Evolutionary conservation across 108 stramenopile species (phyloP).

Genomic region (Fistulifera solaris): DNA sequence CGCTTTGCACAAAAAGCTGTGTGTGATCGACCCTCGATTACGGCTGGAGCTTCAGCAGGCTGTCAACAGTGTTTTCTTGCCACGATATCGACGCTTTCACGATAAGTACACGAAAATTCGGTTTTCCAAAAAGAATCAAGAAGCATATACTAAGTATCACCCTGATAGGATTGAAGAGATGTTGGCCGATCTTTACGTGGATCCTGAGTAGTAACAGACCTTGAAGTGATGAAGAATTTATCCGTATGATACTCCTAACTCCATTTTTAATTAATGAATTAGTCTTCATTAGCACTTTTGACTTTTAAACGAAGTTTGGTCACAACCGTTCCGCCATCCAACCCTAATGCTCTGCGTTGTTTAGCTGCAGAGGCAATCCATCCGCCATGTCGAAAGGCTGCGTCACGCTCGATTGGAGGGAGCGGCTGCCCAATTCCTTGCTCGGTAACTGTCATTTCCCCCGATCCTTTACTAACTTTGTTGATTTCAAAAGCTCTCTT

Average conservation of each 20-base stretch:
- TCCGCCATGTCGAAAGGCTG: constrained; percentile 71
- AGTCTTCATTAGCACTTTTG: constrained; percentile 8
- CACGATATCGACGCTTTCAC: constrained; percentile 64
- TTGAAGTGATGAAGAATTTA: no score
- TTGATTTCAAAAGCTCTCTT: constrained; percentile 41
- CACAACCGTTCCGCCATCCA: constrained; percentile 74
- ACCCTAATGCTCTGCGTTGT: constrained; percentile 53
- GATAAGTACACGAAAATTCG: constrained; percentile 65
- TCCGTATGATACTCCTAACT: no score
- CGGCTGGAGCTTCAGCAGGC: constrained; percentile 52
- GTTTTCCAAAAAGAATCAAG: constrained; percentile 84
- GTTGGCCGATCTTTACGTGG: no score
- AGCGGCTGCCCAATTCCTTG: constrained; percentile 70
- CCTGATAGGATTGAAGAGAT: constrained; percentile 53
- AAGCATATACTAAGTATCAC: constrained; percentile 69
- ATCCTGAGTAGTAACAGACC: no score
- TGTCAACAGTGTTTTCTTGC: constrained; percentile 51
- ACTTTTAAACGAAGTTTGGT: constrained; percentile 64
- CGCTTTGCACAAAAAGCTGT: constrained; percentile 46
- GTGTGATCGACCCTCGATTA: constrained; percentile 59
- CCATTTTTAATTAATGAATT: no score
- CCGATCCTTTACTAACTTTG: constrained; percentile 21
- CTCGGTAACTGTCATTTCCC: constrained; percentile 26
- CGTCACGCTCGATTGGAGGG: constrained; percentile 59
- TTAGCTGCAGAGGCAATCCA: constrained; percentile 80